These are phyloP conservation scores for Boletus semigastroideus DNA, from an alignment of 1,284 basidiomycete species.

Conservation along the genomic window DNA sequence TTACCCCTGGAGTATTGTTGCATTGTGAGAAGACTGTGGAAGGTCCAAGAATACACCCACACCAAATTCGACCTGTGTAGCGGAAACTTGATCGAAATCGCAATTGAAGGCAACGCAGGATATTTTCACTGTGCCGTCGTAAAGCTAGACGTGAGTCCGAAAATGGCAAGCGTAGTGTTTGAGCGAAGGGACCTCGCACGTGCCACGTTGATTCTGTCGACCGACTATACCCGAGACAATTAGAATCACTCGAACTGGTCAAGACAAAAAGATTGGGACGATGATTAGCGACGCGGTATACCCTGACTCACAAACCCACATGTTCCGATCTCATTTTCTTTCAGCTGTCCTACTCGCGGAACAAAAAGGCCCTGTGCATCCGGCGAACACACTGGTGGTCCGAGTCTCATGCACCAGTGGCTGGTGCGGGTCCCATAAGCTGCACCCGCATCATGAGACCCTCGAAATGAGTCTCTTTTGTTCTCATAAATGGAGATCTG, in stretches of 20 bases:
- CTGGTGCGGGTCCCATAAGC: too few species aligned
- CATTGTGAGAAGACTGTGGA: conserved; percentile 1
- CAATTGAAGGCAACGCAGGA: too few species aligned
- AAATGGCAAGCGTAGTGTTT: conserved; percentile 27
- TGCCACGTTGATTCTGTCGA: not conserved
- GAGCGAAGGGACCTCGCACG: conserved; percentile 11
- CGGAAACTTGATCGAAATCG: not conserved
- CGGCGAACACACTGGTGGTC: too few species aligned
- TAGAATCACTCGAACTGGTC: conserved; percentile 2
- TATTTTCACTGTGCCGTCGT: too few species aligned
- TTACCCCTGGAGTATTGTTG: not conserved
- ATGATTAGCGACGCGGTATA: too few species aligned
- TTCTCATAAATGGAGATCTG: conserved; percentile 1
- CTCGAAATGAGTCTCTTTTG: not conserved
- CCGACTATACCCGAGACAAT: conserved; percentile 24
- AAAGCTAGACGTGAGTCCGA: conserved; percentile 1
- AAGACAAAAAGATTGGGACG: conserved; percentile 18
- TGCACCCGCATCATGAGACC: not conserved
- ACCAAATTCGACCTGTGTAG: not conserved
- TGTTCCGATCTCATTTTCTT: not conserved
- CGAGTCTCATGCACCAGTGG: too few species aligned
- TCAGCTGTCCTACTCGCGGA: not conserved
- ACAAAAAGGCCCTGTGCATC: too few species aligned
- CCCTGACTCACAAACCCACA: not conserved
- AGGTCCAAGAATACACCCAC: not conserved